A percentile compares a stretch with the other conserved stretches of the same genome.
These are phyloP conservation scores for Aspergillus latus DNA, from an alignment of 2,329 filamentous ascomycete genomes.

Conservation along the genomic window DNA sequence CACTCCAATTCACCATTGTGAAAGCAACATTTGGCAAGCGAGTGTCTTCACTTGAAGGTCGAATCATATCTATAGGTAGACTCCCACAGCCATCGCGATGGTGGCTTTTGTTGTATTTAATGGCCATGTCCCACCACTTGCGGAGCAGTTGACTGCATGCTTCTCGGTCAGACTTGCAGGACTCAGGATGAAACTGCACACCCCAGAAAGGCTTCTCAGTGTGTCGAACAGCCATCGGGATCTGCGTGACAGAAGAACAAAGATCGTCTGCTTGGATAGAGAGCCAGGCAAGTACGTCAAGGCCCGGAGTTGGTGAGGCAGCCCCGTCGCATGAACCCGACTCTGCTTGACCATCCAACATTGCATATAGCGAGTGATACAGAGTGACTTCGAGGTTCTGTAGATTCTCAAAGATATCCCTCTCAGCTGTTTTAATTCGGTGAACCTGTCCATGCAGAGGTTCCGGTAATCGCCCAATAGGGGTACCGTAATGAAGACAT, in stretches of 20 bases:
- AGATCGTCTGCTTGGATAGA: constrained; percentile 39
- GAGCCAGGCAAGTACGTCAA: constrained; percentile 63
- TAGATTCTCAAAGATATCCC: constrained; percentile 66
- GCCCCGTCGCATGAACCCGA: neutral
- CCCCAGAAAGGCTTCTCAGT: constrained; percentile 73
- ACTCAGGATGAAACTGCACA: constrained; percentile 89
- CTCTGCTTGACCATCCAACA: constrained; percentile 36
- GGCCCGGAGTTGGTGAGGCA: constrained; percentile 24
- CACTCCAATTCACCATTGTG: constrained; percentile 37
- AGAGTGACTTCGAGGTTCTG: constrained; percentile 67
- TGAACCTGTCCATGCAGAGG: constrained; percentile 82
- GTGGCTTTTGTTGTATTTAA: constrained; percentile 57
- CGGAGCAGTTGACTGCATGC: constrained; percentile 62
- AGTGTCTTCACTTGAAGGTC: constrained; percentile 16
- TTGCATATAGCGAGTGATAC: constrained; percentile 66
- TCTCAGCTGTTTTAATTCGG: constrained; percentile 58
- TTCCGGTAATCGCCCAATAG: constrained; percentile 64
- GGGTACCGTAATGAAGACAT: constrained; percentile 65
- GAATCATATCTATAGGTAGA: constrained; percentile 23
- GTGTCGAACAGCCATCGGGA: constrained; percentile 78
- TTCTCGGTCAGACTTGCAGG: constrained; percentile 68
- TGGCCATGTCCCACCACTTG: constrained; percentile 73
- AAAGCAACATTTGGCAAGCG: constrained; percentile 48
- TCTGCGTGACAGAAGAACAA: constrained; percentile 35
- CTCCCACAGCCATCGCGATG: constrained; percentile 25